A percentile compares a stretch with the other conserved stretches of the same genome.
phyloP scores from a whole-genome alignment of 2,329 filamentous ascomycete genomes.

The Xylariaceae sp. region DNA sequence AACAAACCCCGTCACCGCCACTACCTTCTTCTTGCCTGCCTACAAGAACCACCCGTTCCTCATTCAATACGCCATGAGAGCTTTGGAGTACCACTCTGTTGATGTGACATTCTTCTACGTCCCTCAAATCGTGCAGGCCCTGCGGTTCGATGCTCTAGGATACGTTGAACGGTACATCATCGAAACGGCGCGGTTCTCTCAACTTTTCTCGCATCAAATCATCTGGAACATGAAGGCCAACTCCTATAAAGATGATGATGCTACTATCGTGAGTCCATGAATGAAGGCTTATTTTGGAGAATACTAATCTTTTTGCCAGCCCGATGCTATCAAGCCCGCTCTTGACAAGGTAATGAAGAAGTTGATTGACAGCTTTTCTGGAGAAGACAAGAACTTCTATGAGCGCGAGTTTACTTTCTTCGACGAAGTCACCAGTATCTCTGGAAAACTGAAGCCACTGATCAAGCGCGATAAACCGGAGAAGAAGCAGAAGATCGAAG shows the following conservation, averaged over 20 bases:
- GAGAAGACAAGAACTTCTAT: slow-evolving; percentile 77
- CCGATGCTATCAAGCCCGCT: slow-evolving; percentile 87
- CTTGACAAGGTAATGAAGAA: slow-evolving; percentile 84
- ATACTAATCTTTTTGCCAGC: slow-evolving; percentile 42
- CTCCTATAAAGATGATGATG: slow-evolving; percentile 94
- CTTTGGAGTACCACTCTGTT: slow-evolving; percentile 88
- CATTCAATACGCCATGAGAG: slow-evolving; percentile 93
- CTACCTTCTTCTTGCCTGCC: slow-evolving; percentile 86
- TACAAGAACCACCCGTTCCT: slow-evolving; percentile 90
- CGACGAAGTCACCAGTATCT: slow-evolving; percentile 90
- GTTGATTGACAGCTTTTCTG: slow-evolving; percentile 76
- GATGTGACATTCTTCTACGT: slow-evolving; percentile 99
- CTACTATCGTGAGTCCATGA: slow-evolving; percentile 60
- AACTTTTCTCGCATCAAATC: slow-evolving; percentile 96
- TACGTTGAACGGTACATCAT: slow-evolving; percentile 96
- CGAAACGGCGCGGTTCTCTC: slow-evolving; percentile 96
- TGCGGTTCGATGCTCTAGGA: slow-evolving; percentile 86
- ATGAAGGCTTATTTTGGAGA: background rate
- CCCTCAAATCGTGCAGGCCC: slow-evolving; percentile 91
- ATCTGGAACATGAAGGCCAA: slow-evolving; percentile 99
- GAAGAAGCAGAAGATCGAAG: slow-evolving; percentile 99
- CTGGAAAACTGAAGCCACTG: slow-evolving; percentile 88
- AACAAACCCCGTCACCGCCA: slow-evolving; percentile 86
- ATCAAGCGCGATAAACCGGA: slow-evolving; percentile 91
- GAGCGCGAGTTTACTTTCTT: slow-evolving; percentile 98